These are phyloP conservation scores for Xylariaceae sp. DNA, from an alignment of 2,329 filamentous ascomycete genomes.

Conservation along the genomic window DNA sequence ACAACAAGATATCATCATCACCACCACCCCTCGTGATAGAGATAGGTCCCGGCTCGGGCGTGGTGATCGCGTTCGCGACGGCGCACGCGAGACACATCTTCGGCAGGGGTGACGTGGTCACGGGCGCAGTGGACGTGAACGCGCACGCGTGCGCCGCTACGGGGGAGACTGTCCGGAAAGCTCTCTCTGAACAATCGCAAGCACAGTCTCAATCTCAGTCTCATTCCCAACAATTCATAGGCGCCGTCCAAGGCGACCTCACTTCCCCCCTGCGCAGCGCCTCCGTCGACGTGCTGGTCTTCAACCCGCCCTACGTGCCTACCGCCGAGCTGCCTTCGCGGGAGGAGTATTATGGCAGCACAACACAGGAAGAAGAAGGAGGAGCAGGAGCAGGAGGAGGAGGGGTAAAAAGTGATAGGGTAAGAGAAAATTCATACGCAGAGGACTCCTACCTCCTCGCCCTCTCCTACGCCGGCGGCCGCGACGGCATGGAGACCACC, in stretches of 20 bases:
- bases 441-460: slow-evolving; percentile 78
- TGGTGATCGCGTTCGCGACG: slow-evolving; percentile 83
- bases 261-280: slow-evolving; percentile 51
- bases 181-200: slow-evolving; percentile 32
- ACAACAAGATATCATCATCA: slow-evolving; percentile 10
- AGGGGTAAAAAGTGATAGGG: too few relatives aligned
- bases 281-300: slow-evolving; percentile 77
- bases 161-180: slow-evolving; percentile 56
- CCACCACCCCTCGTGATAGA: slow-evolving; percentile 66
- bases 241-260: slow-evolving; percentile 66
- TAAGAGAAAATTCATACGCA: slow-evolving; percentile 50
- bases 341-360: slow-evolving; percentile 22
- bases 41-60: slow-evolving; percentile 84
- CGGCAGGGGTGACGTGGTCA: slow-evolving; percentile 62
- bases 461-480: slow-evolving; percentile 82
- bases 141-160: slow-evolving; percentile 75
- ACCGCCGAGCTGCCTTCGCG: slow-evolving; percentile 66
- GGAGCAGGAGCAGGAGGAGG: slow-evolving; percentile 20
- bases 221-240: too few relatives aligned
- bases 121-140: slow-evolving; percentile 80
- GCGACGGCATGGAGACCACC: slow-evolving; percentile 91
- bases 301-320: slow-evolving; percentile 97
- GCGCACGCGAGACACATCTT: slow-evolving; percentile 71
- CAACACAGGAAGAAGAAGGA: too few relatives aligned
- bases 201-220: too few relatives aligned